Evolutionary conservation across 2,329 filamentous ascomycete species (phyloP).

Genomic region (Aspergillus phoenicis): DNA sequence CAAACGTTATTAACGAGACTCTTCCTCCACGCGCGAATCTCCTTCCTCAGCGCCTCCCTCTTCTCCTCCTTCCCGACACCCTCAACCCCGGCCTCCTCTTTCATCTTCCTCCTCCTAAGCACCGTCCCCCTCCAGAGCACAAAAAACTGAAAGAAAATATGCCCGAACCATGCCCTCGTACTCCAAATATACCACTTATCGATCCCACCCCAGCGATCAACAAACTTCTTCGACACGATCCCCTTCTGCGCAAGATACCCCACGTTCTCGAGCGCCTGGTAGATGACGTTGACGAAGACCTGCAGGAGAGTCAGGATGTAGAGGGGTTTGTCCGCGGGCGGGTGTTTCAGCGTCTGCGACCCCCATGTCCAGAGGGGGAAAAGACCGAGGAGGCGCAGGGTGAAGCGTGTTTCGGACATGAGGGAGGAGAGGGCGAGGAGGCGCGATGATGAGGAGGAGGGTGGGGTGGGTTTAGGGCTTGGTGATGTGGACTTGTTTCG

Average conservation of each 20-base stretch:
- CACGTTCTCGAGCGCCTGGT: slow-evolving; percentile 81
- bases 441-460: slow-evolving; percentile 42
- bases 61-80: slow-evolving; percentile 28
- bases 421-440: slow-evolving; percentile 50
- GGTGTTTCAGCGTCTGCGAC: slow-evolving; percentile 62
- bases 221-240: slow-evolving; percentile 56
- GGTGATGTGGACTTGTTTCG: slow-evolving; percentile 12
- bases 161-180: slow-evolving; percentile 76
- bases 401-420: slow-evolving; percentile 56
- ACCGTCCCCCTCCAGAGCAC: slow-evolving; percentile 57
- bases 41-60: slow-evolving; percentile 33
- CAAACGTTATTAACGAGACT: slow-evolving; percentile 67
- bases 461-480: slow-evolving; percentile 24
- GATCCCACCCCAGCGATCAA: slow-evolving; percentile 55
- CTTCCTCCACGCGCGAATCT: slow-evolving; percentile 63
- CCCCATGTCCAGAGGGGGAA: slow-evolving; percentile 76
- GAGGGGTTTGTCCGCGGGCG: slow-evolving; percentile 48
- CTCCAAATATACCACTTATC: slow-evolving; percentile 69
- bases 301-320: slow-evolving; percentile 66
- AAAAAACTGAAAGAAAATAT: slow-evolving; percentile 74
- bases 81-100: slow-evolving; percentile 19
- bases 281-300: slow-evolving; percentile 67
- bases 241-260: slow-evolving; percentile 76
- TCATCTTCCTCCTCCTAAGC: slow-evolving; percentile 36
- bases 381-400: slow-evolving; percentile 62